Evolutionary conservation across 176 grass and related monocot species (phyloP).

Genomic region (Areca catechu): DNA sequence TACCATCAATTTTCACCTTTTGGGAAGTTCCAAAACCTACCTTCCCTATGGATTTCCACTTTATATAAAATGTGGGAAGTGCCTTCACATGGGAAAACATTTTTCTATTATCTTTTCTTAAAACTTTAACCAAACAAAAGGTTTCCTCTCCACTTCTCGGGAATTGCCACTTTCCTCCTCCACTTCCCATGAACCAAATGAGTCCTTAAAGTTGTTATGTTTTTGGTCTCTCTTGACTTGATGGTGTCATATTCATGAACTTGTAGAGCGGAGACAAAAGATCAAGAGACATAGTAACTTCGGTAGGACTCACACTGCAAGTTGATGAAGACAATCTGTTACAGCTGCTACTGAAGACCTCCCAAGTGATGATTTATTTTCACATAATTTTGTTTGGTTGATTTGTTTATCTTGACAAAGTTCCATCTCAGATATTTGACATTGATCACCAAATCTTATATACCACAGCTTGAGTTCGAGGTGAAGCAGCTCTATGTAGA

Average conservation of each 20-base stretch:
- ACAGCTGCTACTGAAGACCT: conserved; percentile 46
- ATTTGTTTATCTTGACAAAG: conserved; percentile 7
- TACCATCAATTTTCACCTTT: no score
- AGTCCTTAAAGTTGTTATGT: no score
- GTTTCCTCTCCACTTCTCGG: no score
- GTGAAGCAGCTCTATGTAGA: conserved; percentile 43
- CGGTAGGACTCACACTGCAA: conserved; percentile 35
- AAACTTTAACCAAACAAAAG: no score
- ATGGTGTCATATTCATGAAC: conserved; percentile 2
- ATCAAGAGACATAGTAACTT: conserved; percentile 43
- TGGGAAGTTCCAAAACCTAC: no score
- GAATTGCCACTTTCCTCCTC: no score
- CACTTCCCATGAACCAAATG: no score
- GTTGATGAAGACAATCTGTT: conserved; percentile 44
- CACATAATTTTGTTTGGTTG: conserved; percentile 4
- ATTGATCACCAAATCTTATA: conserved; percentile 15
- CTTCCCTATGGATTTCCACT: no score
- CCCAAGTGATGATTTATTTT: conserved; percentile 30
- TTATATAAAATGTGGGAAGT: no score
- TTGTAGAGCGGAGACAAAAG: conserved; percentile 60
- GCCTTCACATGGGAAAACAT: no score
- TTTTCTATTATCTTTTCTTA: no score
- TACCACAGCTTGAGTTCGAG: conserved; percentile 49
- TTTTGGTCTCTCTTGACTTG: not conserved
- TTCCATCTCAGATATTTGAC: not conserved